A percentile compares a stretch with the other conserved stretches of the same genome.
These are phyloP conservation scores for Solanum bukasovii DNA, from an alignment of 257 asterid genomes.

Conservation along the genomic window DNA sequence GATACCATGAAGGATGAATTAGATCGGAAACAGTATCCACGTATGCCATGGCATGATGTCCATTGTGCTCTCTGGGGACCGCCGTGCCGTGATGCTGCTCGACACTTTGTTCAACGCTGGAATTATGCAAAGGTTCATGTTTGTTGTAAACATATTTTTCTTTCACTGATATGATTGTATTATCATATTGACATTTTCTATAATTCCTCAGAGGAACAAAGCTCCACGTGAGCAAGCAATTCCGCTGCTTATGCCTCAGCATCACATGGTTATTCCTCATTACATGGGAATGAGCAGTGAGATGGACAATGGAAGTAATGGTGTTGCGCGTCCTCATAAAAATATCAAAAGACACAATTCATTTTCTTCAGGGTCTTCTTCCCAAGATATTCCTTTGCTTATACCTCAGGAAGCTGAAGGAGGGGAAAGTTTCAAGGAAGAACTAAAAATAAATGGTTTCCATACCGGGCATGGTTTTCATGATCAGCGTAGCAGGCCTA, in stretches of 20 bases:
- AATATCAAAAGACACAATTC: conserved; percentile 40
- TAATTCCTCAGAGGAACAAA: conserved; percentile 67
- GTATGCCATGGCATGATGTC: conserved; percentile 99
- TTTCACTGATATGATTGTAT: conserved; percentile 4
- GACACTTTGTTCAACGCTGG: conserved; percentile 98
- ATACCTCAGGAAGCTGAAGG: conserved; percentile 85
- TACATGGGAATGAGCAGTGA: conserved; percentile 62
- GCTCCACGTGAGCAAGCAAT: conserved; percentile 80
- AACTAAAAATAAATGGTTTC: conserved; percentile 35
- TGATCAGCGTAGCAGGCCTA: conserved; percentile 51
- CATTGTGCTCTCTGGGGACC: conserved; percentile 99
- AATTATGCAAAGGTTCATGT: conserved; percentile 90
- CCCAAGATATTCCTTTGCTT: conserved; percentile 86
- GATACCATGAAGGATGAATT: conserved; percentile 88
- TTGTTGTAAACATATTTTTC: background rate
- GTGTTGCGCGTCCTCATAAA: conserved; percentile 15
- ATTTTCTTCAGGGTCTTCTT: conserved; percentile 52
- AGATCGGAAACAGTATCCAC: conserved; percentile 70
- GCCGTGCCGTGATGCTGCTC: conserved; percentile 87
- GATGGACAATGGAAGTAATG: conserved; percentile 18
- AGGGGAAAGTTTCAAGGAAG: conserved; percentile 32
- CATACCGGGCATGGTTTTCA: conserved; percentile 22
- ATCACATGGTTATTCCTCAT: conserved; percentile 98
- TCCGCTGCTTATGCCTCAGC: conserved; percentile 95
- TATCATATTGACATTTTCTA: conserved; percentile 3